Percentiles rank a stretch among this genome's conserved stretches.
Conservation (phyloP, 169 alveolate species). For the Plasmodium blacklocki region DNA sequence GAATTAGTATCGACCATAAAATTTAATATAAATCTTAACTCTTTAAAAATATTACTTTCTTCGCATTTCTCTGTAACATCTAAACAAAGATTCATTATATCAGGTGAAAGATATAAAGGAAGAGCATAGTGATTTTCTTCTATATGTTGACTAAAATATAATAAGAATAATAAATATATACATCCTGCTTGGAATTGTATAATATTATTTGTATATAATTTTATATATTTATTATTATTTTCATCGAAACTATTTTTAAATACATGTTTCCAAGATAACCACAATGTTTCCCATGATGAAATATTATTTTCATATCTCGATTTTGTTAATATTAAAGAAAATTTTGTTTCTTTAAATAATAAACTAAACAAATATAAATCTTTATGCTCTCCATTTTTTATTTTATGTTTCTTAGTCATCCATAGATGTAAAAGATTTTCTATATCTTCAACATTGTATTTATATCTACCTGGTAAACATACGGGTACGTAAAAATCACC, state of each 20-base stretch:
- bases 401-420: slow-evolving; percentile 32
- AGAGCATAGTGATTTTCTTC: slow-evolving; percentile 35
- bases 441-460: slow-evolving; percentile 49
- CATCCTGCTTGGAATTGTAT: slow-evolving; percentile 63
- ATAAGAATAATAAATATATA: slow-evolving; percentile 50
- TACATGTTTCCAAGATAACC: slow-evolving; percentile 69
- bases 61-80: slow-evolving; percentile 61
- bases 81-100: slow-evolving; percentile 37
- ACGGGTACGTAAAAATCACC: slow-evolving; percentile 47
- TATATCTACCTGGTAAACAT: slow-evolving; percentile 57
- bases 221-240: slow-evolving; percentile 27
- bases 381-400: slow-evolving; percentile 20
- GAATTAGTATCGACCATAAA: slow-evolving; percentile 69
- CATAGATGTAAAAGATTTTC: slow-evolving; percentile 49
- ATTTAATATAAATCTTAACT: slow-evolving; percentile 55
- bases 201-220: slow-evolving; percentile 17
- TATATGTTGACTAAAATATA: slow-evolving; percentile 63
- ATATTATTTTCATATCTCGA: slow-evolving; percentile 53
- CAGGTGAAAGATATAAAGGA: slow-evolving; percentile 36
- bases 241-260: slow-evolving; percentile 42
- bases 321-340: slow-evolving; percentile 55
- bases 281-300: slow-evolving; percentile 51
- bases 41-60: slow-evolving; percentile 21
- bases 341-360: slow-evolving; percentile 54
- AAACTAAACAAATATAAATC: slow-evolving; percentile 16